Percentiles rank a stretch among this genome's conserved stretches.
These are phyloP conservation scores for Hypoxylon rickii DNA, from an alignment of 495 filamentous ascomycete genomes.

Conservation along the genomic window DNA sequence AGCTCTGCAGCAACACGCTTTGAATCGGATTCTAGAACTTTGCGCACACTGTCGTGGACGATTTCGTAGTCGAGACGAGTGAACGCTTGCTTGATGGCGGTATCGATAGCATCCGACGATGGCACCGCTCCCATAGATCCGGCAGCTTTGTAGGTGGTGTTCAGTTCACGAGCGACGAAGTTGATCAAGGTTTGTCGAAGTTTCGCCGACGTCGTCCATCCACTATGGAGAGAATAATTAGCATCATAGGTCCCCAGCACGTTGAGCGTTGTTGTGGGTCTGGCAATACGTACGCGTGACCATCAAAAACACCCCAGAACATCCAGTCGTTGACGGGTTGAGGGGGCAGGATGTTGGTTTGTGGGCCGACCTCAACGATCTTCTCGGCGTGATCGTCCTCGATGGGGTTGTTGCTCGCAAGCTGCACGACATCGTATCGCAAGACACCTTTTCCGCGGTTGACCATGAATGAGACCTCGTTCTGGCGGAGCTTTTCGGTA, in stretches of 20 bases:
- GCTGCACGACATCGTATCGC: slow-evolving; percentile 92
- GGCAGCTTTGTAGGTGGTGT: slow-evolving; percentile 84
- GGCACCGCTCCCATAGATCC: slow-evolving; percentile 57
- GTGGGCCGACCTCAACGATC: slow-evolving; percentile 81
- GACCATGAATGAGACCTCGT: slow-evolving; percentile 89
- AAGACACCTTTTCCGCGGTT: slow-evolving; percentile 89
- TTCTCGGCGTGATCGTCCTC: slow-evolving; percentile 98
- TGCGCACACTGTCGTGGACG: slow-evolving; percentile 83
- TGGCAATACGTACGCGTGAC: slow-evolving; percentile 72
- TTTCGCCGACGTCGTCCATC: slow-evolving; percentile 98
- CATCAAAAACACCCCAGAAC: slow-evolving; percentile 99
- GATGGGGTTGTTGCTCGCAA: slow-evolving; percentile 95
- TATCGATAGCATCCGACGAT: slow-evolving; percentile 76
- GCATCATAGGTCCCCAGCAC: slow-evolving; percentile 21
- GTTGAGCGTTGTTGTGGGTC: neutral
- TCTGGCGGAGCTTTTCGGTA: slow-evolving; percentile 82
- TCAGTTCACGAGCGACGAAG: slow-evolving; percentile 93
- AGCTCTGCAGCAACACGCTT: slow-evolving; percentile 86
- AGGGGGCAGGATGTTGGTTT: too few species aligned
- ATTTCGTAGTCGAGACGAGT: slow-evolving; percentile 90
- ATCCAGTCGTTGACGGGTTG: slow-evolving; percentile 84
- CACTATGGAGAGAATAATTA: slow-evolving; percentile 61
- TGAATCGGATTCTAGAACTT: slow-evolving; percentile 83
- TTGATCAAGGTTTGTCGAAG: slow-evolving; percentile 88
- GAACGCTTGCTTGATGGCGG: slow-evolving; percentile 92